Conservation (phyloP, 169 alveolate species). For the Ophryocystis elektroscirrha region DNA sequence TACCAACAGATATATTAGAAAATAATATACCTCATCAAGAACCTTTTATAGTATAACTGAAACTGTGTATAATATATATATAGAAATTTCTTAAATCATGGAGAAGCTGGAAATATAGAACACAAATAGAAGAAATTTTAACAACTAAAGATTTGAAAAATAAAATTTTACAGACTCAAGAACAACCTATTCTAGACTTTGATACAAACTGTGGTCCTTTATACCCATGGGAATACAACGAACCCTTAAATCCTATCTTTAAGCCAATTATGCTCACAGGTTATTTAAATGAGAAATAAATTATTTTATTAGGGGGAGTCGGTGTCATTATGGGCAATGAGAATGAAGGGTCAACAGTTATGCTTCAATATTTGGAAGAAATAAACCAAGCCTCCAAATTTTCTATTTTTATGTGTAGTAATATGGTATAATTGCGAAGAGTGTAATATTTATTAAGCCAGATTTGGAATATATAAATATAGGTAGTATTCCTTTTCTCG, state of each 20-base stretch:
- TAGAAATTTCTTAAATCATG: slow-evolving; percentile 17
- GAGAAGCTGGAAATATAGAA: slow-evolving; percentile 21
- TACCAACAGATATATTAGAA: background rate
- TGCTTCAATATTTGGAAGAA: slow-evolving; percentile 14
- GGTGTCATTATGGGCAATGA: slow-evolving; percentile 33
- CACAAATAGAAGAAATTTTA: slow-evolving; percentile 10
- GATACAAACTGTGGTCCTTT: slow-evolving; percentile 28
- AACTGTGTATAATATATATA: background rate
- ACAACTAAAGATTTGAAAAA: slow-evolving; percentile 5
- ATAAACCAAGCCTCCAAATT: slow-evolving; percentile 18
- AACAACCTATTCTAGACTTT: slow-evolving; percentile 20
- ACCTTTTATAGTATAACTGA: background rate
- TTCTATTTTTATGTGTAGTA: slow-evolving; percentile 30
- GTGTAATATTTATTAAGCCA: too few relatives aligned
- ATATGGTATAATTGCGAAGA: too few relatives aligned
- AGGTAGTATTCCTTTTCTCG: slow-evolving; percentile 37
- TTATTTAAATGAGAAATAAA: too few relatives aligned
- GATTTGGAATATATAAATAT: slow-evolving; percentile 32
- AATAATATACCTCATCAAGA: too few relatives aligned
- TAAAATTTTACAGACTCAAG: slow-evolving; percentile 2
- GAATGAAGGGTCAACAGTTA: slow-evolving; percentile 31
- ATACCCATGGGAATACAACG: slow-evolving; percentile 30
- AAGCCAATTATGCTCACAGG: too few relatives aligned
- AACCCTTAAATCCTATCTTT: slow-evolving; percentile 36
- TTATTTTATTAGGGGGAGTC: slow-evolving; percentile 34